Evolutionary conservation across 1,139 yeast genomes (phyloP).

Genomic region (Yueomyces sp.): DNA sequence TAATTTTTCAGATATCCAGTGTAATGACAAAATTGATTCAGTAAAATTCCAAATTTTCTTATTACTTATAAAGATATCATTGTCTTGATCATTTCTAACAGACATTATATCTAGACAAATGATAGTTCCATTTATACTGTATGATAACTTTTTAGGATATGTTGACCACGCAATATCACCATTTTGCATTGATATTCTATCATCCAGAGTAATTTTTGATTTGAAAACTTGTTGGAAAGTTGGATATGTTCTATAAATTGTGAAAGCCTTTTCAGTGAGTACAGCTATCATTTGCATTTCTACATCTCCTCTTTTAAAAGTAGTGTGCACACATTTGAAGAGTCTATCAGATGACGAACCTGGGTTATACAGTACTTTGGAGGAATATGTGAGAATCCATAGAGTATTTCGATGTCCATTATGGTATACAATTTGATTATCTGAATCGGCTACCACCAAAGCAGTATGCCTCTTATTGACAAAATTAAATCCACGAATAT

Average conservation of each 20-base stretch:
- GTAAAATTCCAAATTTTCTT: background rate
- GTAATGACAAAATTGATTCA: constrained; percentile 35
- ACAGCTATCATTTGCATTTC: background rate
- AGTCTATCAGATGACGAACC: too few species aligned
- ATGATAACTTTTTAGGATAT: background rate
- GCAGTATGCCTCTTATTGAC: constrained; percentile 45
- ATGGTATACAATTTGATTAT: constrained; percentile 43
- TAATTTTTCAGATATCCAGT: constrained; percentile 48
- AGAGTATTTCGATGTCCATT: constrained; percentile 43
- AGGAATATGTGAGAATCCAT: constrained; percentile 33
- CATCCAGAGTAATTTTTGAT: background rate
- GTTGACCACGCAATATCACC: background rate
- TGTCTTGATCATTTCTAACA: too few species aligned
- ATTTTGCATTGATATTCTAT: background rate
- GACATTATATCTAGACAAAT: too few species aligned
- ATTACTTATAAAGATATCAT: too few species aligned
- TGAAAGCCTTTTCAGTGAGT: constrained; percentile 30
- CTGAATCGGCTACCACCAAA: constrained; percentile 49
- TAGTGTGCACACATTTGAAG: too few species aligned
- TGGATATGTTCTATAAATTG: constrained; percentile 4
- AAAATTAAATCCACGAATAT: constrained; percentile 38
- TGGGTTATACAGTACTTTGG: constrained; percentile 3
- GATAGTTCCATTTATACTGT: too few species aligned
- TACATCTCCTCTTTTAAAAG: too few species aligned
- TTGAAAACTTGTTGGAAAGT: background rate